These are phyloP conservation scores for Chenopodium formosanum DNA, from an alignment of 148 eudicot genomes.

Conservation along the genomic window DNA sequence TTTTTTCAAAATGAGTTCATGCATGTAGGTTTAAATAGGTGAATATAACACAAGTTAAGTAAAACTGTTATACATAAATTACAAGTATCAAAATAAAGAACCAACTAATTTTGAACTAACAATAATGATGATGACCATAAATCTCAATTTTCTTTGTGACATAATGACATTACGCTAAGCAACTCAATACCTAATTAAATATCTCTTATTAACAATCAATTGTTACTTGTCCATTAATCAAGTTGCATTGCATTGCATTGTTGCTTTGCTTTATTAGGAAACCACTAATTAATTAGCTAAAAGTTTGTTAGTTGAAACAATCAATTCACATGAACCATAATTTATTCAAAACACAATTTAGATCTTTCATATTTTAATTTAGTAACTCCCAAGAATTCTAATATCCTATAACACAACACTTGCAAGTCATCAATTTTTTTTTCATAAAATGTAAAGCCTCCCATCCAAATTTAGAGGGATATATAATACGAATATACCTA, in stretches of 20 bases:
- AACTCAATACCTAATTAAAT: background rate
- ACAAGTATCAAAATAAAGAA: no score
- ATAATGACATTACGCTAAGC: background rate
- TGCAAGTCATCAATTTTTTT: background rate
- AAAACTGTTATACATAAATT: no score
- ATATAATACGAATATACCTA: background rate
- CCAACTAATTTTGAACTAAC: background rate
- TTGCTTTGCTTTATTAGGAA: background rate
- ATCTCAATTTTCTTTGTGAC: background rate
- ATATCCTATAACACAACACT: background rate
- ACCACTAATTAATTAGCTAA: background rate
- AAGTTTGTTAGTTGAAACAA: conserved; percentile 14
- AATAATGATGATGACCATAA: background rate
- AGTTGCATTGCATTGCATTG: background rate
- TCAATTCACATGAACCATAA: conserved; percentile 3
- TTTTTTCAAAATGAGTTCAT: no score
- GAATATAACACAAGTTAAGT: no score
- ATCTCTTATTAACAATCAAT: background rate
- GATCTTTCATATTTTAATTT: background rate
- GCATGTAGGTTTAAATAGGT: no score
- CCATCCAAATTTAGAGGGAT: background rate
- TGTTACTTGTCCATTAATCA: background rate
- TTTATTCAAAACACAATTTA: background rate
- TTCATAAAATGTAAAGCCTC: background rate
- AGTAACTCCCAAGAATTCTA: background rate